Percentiles rank a stretch among this genome's conserved stretches.
Conservation (phyloP, 2,329 filamentous ascomycete genomes). For the Pseudogymnoascus sp. region DNA sequence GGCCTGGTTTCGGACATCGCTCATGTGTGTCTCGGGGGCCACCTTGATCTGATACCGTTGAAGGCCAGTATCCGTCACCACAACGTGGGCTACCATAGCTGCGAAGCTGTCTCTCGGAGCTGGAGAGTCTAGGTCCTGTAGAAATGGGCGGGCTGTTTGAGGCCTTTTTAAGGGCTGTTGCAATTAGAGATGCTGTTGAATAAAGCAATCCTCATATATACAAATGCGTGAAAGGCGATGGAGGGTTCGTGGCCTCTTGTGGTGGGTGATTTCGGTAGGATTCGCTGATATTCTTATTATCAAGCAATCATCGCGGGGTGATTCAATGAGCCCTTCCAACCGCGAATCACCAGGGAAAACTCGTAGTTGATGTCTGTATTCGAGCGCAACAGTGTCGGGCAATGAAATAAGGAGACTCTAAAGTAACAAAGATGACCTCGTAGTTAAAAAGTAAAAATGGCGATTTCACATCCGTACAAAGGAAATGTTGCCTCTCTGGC, state of each 20-base stretch:
- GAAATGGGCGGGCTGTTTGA: background rate
- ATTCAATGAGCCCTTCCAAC: constrained; percentile 5
- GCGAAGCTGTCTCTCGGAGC: background rate
- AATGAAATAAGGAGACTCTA: background rate
- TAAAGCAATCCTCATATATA: background rate
- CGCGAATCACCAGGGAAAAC: background rate
- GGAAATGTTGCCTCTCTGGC: background rate
- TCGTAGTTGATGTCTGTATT: background rate
- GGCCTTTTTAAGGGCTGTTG: background rate
- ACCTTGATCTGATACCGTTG: constrained; percentile 77
- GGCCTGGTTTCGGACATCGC: constrained; percentile 79
- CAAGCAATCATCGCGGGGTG: constrained; percentile 22
- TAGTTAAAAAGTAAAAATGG: background rate
- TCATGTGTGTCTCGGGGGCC: constrained; percentile 68
- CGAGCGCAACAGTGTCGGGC: background rate
- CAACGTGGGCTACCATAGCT: constrained; percentile 77
- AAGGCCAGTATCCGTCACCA: constrained; percentile 74
- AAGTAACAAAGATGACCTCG: background rate
- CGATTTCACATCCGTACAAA: background rate
- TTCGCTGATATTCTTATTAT: constrained; percentile 23
- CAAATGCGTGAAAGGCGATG: background rate
- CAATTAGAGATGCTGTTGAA: background rate
- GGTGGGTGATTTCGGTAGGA: constrained; percentile 15
- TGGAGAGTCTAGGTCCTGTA: background rate
- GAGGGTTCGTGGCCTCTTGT: background rate